Percentiles rank a stretch among this genome's conserved stretches.
Evolutionary conservation across 2,329 filamentous ascomycete genomes (phyloP).

Genomic region (Helotiales sp.): DNA sequence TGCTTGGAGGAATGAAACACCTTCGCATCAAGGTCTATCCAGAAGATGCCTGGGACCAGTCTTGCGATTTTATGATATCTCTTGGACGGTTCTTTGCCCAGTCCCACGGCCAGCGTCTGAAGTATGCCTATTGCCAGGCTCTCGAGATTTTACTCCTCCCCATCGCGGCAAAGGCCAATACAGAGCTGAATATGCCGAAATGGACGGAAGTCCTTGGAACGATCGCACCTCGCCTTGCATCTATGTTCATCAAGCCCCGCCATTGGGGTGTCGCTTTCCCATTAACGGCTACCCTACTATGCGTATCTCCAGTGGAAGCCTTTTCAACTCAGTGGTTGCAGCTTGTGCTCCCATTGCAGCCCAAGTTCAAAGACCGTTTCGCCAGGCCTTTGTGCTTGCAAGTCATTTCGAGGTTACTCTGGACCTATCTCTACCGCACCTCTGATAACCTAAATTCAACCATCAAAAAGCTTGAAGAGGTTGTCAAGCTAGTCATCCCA

Average conservation of each 20-base stretch:
- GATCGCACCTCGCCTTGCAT: constrained; percentile 76
- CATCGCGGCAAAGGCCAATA: constrained; percentile 79
- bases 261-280: constrained; percentile 93
- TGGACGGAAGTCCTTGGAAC: constrained; percentile 86
- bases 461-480: constrained; percentile 84
- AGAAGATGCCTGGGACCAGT: constrained; percentile 78
- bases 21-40: constrained; percentile 76
- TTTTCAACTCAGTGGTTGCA: constrained; percentile 89
- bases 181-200: constrained; percentile 77
- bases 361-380: constrained; percentile 82
- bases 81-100: constrained; percentile 82
- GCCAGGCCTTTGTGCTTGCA: constrained; percentile 82
- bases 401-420: constrained; percentile 86
- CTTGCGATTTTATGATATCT: constrained; percentile 85
- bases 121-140: constrained; percentile 92
- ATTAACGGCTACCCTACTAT: constrained; percentile 83
- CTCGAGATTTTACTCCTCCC: constrained; percentile 86
- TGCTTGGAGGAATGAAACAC: constrained; percentile 91
- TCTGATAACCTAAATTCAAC: constrained; percentile 72
- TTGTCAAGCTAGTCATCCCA: constrained; percentile 83
- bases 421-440: constrained; percentile 91
- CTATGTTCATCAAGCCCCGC: constrained; percentile 88
- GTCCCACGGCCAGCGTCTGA: constrained; percentile 86
- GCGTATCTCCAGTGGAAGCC: constrained; percentile 81
- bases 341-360: constrained; percentile 75